Conservation (phyloP, 1,139 yeast genomes). For the Torulaspora pretoriensis region DNA sequence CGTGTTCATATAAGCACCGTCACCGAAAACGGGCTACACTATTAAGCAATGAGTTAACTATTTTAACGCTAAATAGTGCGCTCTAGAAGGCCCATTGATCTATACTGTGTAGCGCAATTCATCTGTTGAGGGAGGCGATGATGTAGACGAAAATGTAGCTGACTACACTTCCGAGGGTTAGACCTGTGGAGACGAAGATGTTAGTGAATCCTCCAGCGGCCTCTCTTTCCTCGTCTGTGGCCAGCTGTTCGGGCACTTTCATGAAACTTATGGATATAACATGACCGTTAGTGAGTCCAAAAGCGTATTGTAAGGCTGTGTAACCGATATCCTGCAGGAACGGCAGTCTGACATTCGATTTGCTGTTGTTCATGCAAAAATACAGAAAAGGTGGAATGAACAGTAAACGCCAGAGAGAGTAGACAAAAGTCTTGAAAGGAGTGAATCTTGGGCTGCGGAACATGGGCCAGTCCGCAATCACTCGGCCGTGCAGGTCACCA, state of each 20-base stretch:
- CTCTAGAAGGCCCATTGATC: neutral
- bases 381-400: conserved; percentile 63
- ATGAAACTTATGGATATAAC: conserved; percentile 76
- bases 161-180: conserved; percentile 70
- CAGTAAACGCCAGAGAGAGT: conserved; percentile 50
- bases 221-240: conserved; percentile 63
- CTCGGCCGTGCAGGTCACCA: conserved; percentile 80
- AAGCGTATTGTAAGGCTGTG: conserved; percentile 61
- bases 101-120: neutral
- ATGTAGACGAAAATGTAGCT: conserved; percentile 59
- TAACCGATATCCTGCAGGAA: conserved; percentile 64
- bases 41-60: neutral
- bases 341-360: conserved; percentile 29
- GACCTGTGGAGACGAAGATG: conserved; percentile 67
- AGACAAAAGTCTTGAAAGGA: conserved; percentile 41
- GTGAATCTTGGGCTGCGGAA: conserved; percentile 24
- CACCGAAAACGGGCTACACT: conserved; percentile 2
- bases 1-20: conserved; percentile 9
- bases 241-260: conserved; percentile 61
- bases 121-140: conserved; percentile 8
- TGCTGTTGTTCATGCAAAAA: conserved; percentile 45
- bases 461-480: conserved; percentile 51
- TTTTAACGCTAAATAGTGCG: neutral
- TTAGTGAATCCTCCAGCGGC: conserved; percentile 95
- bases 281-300: conserved; percentile 88